phyloP scores from a whole-genome alignment of 2,329 filamentous ascomycete species.

The Myriosclerotinia duriaeana region DNA sequence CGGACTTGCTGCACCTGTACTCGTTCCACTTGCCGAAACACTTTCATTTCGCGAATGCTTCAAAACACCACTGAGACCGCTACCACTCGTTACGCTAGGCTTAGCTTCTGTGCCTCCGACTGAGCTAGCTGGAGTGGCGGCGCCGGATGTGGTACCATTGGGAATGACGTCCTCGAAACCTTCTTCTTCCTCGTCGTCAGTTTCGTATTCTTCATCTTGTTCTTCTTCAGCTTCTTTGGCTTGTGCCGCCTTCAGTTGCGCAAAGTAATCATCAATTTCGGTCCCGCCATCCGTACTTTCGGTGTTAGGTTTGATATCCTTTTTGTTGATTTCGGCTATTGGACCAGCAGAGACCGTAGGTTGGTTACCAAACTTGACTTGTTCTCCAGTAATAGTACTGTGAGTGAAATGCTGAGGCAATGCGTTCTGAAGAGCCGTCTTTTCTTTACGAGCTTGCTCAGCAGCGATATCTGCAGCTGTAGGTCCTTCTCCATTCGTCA shows the following conservation, averaged over 20 bases:
- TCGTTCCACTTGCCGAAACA: constrained; percentile 38
- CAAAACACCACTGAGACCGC: constrained; percentile 34
- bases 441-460: constrained; percentile 64
- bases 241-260: constrained; percentile 62
- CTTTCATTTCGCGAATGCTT: constrained; percentile 36
- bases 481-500: constrained; percentile 64
- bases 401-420: constrained; percentile 71
- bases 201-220: constrained; percentile 52
- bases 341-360: constrained; percentile 42
- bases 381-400: constrained; percentile 65
- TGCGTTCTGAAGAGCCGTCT: constrained; percentile 66
- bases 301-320: constrained; percentile 44
- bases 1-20: constrained; percentile 39
- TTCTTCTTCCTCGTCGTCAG: constrained; percentile 48
- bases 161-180: constrained; percentile 50
- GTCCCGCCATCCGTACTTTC: constrained; percentile 50
- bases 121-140: constrained; percentile 38
- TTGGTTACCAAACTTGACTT: constrained; percentile 50
- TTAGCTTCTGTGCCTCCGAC: constrained; percentile 29
- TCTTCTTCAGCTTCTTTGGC: constrained; percentile 50
- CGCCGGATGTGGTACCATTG: constrained; percentile 32
- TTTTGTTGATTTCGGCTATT: constrained; percentile 49
- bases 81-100: constrained; percentile 28
- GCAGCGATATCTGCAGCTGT: constrained; percentile 66
- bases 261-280: constrained; percentile 67